Base-by-base conservation (phyloP, 345 rosid genomes). In the Capsella bursapastoris region DNA sequence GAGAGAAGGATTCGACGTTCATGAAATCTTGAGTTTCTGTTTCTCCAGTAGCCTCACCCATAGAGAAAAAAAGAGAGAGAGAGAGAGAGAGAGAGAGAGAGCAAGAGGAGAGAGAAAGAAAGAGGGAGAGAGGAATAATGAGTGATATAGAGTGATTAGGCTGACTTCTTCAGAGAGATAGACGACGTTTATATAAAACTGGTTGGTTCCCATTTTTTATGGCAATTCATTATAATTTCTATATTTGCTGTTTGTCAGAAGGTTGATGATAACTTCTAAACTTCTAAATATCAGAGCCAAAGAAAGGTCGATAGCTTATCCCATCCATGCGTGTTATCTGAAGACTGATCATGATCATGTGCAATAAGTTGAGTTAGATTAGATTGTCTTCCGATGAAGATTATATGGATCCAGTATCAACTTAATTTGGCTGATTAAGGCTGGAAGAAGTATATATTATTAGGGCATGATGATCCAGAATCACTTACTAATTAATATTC, bases 1-100 rank as follows among this genome's bases (percentile, higher is more conserved):
- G 88, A 49, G 91, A 84, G 82, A 87, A 85, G 28, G 89, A 85
- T 68, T 85, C 82, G 1, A 87, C 91, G 82, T 85, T 65, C 89
- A 87, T 87, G 82, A 87, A 85, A 74, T 84, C 86, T 51, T 80
- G 82, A 29, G 80, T 80, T 58, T 83, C 80, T 49, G 63, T 41
- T 48, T 40, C 58, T 68, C 64, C 34, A 25, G 7, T 44, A 32
- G 51, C 16, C 29, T 75, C 80, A 37, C 55, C 80, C 80, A 77
- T 77, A 47, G 80, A 52, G 62, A 76, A 50, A 63, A 10, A 59
- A 27, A 47, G 3, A 57, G 47, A 53, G 60, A 43, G 18, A 48
- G 43, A 40, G 44, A 69, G 25, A 50, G 68, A 74, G 61, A 51
- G 12, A 58, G 18, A 57, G 41, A 50, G 70, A 53, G 38, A 37